phyloP scores from a whole-genome alignment of 2,329 filamentous ascomycete genomes.

The Paecilomyces niveus region DNA sequence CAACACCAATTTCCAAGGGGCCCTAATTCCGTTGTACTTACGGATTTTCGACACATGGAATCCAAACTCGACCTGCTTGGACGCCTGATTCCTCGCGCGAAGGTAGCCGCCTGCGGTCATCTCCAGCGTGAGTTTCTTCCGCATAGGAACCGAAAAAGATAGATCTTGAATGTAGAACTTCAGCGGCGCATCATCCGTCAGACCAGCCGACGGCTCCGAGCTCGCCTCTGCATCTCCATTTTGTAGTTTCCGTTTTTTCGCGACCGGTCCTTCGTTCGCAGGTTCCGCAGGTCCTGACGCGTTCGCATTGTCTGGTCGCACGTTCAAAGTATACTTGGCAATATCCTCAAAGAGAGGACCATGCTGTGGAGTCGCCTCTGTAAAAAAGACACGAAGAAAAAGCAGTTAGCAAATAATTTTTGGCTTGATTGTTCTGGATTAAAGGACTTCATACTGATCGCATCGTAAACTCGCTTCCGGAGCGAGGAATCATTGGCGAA shows the following conservation, averaged over 20 bases:
- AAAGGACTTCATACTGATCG: slow-evolving; percentile 30
- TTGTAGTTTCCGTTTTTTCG: slow-evolving; percentile 46
- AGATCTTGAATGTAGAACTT: slow-evolving; percentile 47
- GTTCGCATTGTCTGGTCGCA: slow-evolving; percentile 21
- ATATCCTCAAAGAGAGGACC: slow-evolving; percentile 43
- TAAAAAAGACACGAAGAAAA: slow-evolving; percentile 1
- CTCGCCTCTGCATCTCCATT: slow-evolving; percentile 25
- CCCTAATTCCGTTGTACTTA: slow-evolving; percentile 20
- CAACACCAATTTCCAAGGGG: not conserved
- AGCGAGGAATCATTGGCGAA: slow-evolving; percentile 32
- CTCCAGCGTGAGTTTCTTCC: slow-evolving; percentile 58
- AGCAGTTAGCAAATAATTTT: slow-evolving; percentile 1
- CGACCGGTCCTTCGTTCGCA: slow-evolving; percentile 24
- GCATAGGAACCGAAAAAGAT: slow-evolving; percentile 55
- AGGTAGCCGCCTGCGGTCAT: slow-evolving; percentile 40
- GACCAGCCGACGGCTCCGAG: slow-evolving; percentile 21
- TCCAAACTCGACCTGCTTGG: slow-evolving; percentile 48
- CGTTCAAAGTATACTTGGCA: slow-evolving; percentile 36
- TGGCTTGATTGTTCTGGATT: not conserved
- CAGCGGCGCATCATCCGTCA: slow-evolving; percentile 26
- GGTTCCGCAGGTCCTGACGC: slow-evolving; percentile 16
- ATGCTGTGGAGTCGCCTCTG: slow-evolving; percentile 32
- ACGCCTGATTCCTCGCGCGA: slow-evolving; percentile 44
- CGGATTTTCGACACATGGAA: slow-evolving; percentile 44
- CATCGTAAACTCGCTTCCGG: slow-evolving; percentile 36